These are phyloP conservation scores for Vaccinium myrtillus DNA, from an alignment of 148 eudicot genomes.

Conservation along the genomic window DNA sequence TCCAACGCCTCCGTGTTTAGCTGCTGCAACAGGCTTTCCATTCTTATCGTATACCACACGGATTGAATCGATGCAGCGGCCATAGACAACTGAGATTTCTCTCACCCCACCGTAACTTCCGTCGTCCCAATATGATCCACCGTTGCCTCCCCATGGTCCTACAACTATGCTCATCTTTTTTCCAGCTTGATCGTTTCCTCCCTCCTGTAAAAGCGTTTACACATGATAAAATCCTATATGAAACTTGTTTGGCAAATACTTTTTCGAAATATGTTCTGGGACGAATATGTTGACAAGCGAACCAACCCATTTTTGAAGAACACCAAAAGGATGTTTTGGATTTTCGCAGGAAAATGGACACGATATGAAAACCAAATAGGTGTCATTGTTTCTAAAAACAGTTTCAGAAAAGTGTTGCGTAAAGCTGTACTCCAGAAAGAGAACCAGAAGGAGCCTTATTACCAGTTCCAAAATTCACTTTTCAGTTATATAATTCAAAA, in stretches of 20 bases:
- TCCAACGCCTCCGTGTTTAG: slow-evolving; percentile 49
- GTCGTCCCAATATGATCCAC: slow-evolving; percentile 67
- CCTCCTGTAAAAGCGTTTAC: slow-evolving; percentile 15
- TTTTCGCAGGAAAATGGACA: not conserved
- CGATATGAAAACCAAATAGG: not conserved
- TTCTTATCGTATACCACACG: slow-evolving; percentile 60
- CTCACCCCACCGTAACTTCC: slow-evolving; percentile 51
- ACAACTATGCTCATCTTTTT: slow-evolving; percentile 35
- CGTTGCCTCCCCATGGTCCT: slow-evolving; percentile 77
- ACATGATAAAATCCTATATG: not conserved
- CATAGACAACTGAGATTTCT: slow-evolving; percentile 48
- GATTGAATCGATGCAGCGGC: slow-evolving; percentile 25
- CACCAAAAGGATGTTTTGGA: not conserved
- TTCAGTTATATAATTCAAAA: not conserved
- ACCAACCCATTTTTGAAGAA: not conserved
- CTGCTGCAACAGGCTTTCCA: slow-evolving; percentile 43
- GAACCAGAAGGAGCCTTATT: not conserved
- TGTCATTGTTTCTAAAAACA: not conserved
- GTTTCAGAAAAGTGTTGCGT: not conserved
- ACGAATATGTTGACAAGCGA: not conserved
- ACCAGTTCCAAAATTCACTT: not conserved
- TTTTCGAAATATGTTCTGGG: not conserved
- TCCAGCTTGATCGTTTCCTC: slow-evolving; percentile 26
- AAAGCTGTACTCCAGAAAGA: not conserved
- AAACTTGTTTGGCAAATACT: not conserved